Evolutionary conservation across 2,329 filamentous ascomycete species (phyloP).

Genomic region (Aspergillus caelatus): DNA sequence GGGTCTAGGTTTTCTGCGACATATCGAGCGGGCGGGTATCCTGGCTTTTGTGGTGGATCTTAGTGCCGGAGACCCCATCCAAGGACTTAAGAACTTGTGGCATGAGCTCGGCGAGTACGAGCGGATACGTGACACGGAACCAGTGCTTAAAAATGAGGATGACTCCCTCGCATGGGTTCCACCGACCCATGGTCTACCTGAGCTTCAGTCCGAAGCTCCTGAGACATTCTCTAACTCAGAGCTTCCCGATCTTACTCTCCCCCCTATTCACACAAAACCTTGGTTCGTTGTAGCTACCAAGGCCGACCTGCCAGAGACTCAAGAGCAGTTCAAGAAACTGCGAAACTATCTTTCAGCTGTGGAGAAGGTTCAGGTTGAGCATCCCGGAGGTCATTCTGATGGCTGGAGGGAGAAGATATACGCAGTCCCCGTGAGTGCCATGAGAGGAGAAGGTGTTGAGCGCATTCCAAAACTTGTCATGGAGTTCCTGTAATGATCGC

Average conservation of each 20-base stretch:
- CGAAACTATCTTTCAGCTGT: constrained; percentile 71
- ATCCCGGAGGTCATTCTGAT: constrained; percentile 74
- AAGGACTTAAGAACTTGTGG: constrained; percentile 81
- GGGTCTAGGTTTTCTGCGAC: constrained; percentile 86
- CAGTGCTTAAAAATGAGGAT: constrained; percentile 65
- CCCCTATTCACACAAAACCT: constrained; percentile 88
- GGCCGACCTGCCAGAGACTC: constrained; percentile 77
- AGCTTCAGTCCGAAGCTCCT: constrained; percentile 22
- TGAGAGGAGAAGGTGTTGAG: constrained; percentile 80
- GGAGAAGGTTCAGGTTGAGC: constrained; percentile 62
- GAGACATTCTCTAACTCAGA: constrained; percentile 1
- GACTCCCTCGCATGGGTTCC: constrained; percentile 60
- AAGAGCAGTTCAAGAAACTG: constrained; percentile 73
- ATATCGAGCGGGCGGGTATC: constrained; percentile 90
- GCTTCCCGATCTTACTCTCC: constrained; percentile 54
- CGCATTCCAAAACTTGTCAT: constrained; percentile 46
- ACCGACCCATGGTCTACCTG: constrained; percentile 27
- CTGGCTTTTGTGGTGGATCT: constrained; percentile 94
- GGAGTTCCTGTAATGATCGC: constrained; percentile 40
- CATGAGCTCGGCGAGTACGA: constrained; percentile 88
- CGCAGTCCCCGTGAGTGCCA: constrained; percentile 86
- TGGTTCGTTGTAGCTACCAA: constrained; percentile 98
- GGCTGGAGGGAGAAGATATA: constrained; percentile 61
- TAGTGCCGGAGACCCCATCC: constrained; percentile 74
- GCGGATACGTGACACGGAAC: constrained; percentile 73